Evolutionary conservation across 2,329 filamentous ascomycete species (phyloP).

Genomic region (Neocatenulostroma microsporum): DNA sequence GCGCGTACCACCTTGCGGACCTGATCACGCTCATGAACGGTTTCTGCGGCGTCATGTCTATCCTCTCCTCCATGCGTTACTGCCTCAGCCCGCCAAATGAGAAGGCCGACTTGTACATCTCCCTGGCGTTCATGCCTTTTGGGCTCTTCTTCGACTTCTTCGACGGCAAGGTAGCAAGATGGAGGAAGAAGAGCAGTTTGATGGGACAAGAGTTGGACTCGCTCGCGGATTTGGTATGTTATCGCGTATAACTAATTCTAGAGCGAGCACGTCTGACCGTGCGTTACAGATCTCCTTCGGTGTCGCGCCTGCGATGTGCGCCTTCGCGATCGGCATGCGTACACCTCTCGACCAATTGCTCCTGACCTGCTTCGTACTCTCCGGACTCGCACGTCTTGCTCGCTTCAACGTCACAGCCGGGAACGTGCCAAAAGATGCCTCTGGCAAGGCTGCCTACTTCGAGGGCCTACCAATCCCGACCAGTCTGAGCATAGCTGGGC

Average conservation of each 20-base stretch:
- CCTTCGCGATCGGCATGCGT: constrained; percentile 82
- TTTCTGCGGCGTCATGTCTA: constrained; percentile 86
- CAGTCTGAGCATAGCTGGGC: constrained; percentile 65
- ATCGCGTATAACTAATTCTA: too few species aligned
- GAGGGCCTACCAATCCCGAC: constrained; percentile 96
- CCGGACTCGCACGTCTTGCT: constrained; percentile 84
- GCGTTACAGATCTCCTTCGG: constrained; percentile 95
- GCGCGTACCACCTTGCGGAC: constrained; percentile 67
- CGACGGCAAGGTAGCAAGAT: constrained; percentile 91
- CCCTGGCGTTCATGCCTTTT: constrained; percentile 80
- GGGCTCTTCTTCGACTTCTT: constrained; percentile 97
- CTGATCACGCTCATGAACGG: constrained; percentile 78
- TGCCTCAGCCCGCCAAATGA: constrained; percentile 59
- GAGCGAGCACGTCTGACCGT: too few species aligned
- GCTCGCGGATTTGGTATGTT: constrained; percentile 83
- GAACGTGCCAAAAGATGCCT: constrained; percentile 81
- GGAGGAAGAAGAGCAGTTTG: constrained; percentile 92
- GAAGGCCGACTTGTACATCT: constrained; percentile 66
- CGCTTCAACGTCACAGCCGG: constrained; percentile 88
- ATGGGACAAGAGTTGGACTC: constrained; percentile 99
- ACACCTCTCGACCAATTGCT: constrained; percentile 73
- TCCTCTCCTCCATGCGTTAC: constrained; percentile 92
- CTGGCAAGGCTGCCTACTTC: constrained; percentile 89
- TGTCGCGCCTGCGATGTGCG: constrained; percentile 76
- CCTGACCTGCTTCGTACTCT: constrained; percentile 85